Evolutionary conservation across 2,329 filamentous ascomycete species (phyloP).

Genomic region (Emergomyces pasteurianus): DNA sequence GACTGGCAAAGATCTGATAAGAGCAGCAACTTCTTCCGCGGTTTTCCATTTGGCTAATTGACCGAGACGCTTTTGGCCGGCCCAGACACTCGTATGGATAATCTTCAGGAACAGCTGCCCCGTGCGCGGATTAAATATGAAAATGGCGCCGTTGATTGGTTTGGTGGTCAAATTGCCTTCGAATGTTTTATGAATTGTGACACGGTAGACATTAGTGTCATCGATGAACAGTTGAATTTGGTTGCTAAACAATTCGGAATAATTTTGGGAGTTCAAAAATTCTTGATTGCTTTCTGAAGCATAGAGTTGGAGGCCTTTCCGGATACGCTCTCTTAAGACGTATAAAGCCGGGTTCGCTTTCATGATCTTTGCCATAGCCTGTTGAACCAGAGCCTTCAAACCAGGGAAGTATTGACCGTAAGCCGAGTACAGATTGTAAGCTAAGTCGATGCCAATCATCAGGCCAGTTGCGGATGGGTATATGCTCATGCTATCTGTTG

Average conservation of each 20-base stretch:
- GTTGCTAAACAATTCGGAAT: conserved; percentile 97
- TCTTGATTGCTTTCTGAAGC: conserved; percentile 98
- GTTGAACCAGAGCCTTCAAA: conserved; percentile 86
- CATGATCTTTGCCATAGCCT: conserved; percentile 99
- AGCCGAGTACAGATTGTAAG: conserved; percentile 96
- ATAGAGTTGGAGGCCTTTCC: conserved; percentile 95
- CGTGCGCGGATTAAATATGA: conserved; percentile 99
- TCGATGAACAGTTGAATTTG: conserved; percentile 98
- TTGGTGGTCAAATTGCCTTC: conserved; percentile 98
- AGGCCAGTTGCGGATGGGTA: conserved; percentile 93
- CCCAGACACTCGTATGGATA: conserved; percentile 98
- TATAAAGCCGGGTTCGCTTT: conserved; percentile 97
- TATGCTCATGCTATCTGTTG: conserved; percentile 95
- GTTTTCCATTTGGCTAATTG: conserved; percentile 99
- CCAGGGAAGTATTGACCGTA: conserved; percentile 99
- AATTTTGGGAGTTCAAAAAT: conserved; percentile 98
- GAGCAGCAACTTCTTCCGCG: conserved; percentile 94
- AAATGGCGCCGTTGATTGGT: conserved; percentile 98
- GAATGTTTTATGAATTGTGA: conserved; percentile 99
- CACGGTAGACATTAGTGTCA: conserved; percentile 97
- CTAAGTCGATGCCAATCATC: conserved; percentile 95
- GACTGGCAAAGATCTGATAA: conserved; percentile 88
- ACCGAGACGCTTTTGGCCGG: conserved; percentile 95
- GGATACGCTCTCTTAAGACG: conserved; percentile 90
- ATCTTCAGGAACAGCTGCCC: conserved; percentile 98